Evolutionary conservation across 495 filamentous ascomycete genomes (phyloP).

Genomic region (Trypethelium eluteriae): DNA sequence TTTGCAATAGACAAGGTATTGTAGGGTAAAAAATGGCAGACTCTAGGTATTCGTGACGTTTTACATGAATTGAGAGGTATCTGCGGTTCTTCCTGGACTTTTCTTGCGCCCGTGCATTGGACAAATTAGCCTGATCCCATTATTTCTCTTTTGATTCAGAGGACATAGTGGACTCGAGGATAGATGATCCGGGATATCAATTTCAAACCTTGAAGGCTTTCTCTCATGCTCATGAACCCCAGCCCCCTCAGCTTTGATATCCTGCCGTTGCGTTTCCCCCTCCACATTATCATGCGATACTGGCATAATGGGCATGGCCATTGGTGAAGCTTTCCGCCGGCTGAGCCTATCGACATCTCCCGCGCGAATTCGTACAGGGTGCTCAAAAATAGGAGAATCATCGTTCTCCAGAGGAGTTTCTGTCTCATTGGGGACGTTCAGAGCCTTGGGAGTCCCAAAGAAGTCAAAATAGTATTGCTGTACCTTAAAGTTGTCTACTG

Average conservation of each 20-base stretch:
- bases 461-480: constrained; percentile 6
- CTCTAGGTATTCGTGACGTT: background rate
- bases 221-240: background rate
- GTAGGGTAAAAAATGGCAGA: background rate
- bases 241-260: background rate
- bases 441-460: background rate
- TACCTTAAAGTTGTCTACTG: background rate
- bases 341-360: constrained; percentile 1
- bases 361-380: background rate
- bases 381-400: background rate
- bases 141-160: constrained; percentile 46
- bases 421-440: background rate
- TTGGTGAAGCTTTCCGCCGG: background rate
- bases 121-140: constrained; percentile 50
- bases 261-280: background rate
- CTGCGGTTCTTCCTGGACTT: background rate
- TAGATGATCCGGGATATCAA: constrained; percentile 57
- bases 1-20: background rate
- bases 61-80: background rate
- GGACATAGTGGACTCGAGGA: constrained; percentile 59
- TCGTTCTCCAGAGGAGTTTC: background rate
- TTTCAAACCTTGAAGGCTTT: constrained; percentile 36
- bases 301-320: background rate
- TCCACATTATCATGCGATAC: background rate
- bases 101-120: constrained; percentile 37